Evolutionary conservation across 129 eudicot genomes (phyloP), one percentile per base, ranked within the genome.

Genomic region (Flaveria bidentis): DNA sequence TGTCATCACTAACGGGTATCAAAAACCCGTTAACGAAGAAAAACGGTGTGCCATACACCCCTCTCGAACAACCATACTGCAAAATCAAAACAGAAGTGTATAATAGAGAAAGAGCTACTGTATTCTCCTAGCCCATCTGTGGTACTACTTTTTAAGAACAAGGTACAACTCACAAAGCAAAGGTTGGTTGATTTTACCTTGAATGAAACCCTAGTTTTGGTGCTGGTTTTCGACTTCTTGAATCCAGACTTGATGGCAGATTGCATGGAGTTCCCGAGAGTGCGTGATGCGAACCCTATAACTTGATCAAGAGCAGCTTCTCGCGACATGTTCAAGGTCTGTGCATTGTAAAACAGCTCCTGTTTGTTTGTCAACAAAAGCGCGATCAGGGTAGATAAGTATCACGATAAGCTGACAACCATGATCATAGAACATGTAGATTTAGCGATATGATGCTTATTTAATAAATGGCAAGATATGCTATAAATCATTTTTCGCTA

Each of bases 51-150:
- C 97, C 98, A 64, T 84, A 88, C 62, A 93, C 98, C 50, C 96
- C 97, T 83, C 93, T 83, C 71, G 86, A 69, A 79, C 98, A 88
- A 68, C 98, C 98, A 72, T 90, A 93, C 98, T 93, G 88, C 76
- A 61, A 58, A 72, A 67, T 52, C 60, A 55, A 71, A 16, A 30
- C 46, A 72, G 44, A 81, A 10, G 5, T 0, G 4, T 13, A 12
- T 45, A 9, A 45, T 6, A 45, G 50, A 11, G 13, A 36, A 36
- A 36, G 39, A 36, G 41, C 6, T 4, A 5, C 7, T 5, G 39
- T 33, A 33, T 33, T 33, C 39, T 33, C 49, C 11, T 12, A 13
- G 2, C 14, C 28, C 11, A 26, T 28, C 50, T 39, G 13, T 17
- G 12, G 25, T 46, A 45, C 30, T 28, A 78, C 56, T 36, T 15